phyloP scores from a whole-genome alignment of 2,329 filamentous ascomycete genomes.

The Tolypocladium guangdongense region DNA sequence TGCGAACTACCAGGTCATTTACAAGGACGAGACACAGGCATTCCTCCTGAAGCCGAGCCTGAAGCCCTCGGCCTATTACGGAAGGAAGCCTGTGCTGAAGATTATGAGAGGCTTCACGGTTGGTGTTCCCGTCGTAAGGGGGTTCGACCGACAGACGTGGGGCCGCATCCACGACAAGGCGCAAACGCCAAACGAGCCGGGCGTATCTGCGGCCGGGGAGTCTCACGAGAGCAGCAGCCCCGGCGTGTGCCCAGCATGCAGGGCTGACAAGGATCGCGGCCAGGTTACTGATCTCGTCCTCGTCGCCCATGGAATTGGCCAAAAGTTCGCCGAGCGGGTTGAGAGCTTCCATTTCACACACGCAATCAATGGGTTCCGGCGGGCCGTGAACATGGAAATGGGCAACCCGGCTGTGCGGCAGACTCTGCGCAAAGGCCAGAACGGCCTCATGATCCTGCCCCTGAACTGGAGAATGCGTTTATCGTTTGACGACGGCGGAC shows the following conservation, averaged over 20 bases:
- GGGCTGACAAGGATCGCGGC: slow-evolving; percentile 49
- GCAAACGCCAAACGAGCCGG: slow-evolving; percentile 17
- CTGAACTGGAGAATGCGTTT: slow-evolving; percentile 88
- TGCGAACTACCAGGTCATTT: slow-evolving; percentile 72
- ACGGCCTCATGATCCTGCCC: slow-evolving; percentile 87
- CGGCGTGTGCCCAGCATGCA: slow-evolving; percentile 44
- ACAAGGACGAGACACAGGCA: slow-evolving; percentile 64
- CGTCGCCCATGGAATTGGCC: slow-evolving; percentile 90
- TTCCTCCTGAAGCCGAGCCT: slow-evolving; percentile 81
- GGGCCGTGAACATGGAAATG: slow-evolving; percentile 77
- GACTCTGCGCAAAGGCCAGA: slow-evolving; percentile 64
- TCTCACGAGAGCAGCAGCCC: slow-evolving; percentile 15
- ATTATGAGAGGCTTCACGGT: slow-evolving; percentile 76
- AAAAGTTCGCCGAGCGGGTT: slow-evolving; percentile 88
- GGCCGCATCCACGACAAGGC: slow-evolving; percentile 52
- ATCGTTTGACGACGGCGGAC: slow-evolving; percentile 72
- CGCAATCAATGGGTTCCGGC: slow-evolving; percentile 80
- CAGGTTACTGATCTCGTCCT: slow-evolving; percentile 80
- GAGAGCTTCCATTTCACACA: slow-evolving; percentile 98
- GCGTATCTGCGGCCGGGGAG: slow-evolving; percentile 16
- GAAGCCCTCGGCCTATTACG: slow-evolving; percentile 75
- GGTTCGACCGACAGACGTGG: slow-evolving; percentile 74
- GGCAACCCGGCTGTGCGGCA: slow-evolving; percentile 62
- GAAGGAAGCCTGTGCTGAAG: slow-evolving; percentile 68
- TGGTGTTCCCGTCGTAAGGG: slow-evolving; percentile 78